These are phyloP conservation scores for Trichosporon ovoides DNA, from an alignment of 1,284 basidiomycete genomes.

Conservation along the genomic window DNA sequence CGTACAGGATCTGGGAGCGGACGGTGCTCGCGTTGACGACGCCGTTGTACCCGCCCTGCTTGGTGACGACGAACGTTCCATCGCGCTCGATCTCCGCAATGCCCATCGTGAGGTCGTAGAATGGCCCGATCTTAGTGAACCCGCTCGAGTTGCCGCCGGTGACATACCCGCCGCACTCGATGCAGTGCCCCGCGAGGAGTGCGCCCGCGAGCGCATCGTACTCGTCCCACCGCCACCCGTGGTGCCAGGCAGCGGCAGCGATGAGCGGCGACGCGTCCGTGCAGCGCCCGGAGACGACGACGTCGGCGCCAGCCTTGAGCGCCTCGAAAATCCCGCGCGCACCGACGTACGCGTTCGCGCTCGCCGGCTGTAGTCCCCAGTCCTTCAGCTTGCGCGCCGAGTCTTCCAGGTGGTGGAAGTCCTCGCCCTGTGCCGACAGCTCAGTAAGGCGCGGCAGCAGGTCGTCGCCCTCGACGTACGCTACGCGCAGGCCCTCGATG, in stretches of 20 bases:
- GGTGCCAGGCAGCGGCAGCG: slow-evolving; percentile 25
- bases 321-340: slow-evolving; percentile 14
- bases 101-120: slow-evolving; percentile 27
- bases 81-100: slow-evolving; percentile 30
- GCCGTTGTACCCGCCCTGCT: slow-evolving; percentile 16
- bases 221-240: slow-evolving; percentile 23
- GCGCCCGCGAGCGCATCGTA: slow-evolving; percentile 25
- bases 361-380: slow-evolving; percentile 17
- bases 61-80: slow-evolving; percentile 26
- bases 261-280: slow-evolving; percentile 28
- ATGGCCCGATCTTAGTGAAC: slow-evolving; percentile 18
- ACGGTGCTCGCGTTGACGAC: slow-evolving; percentile 15
- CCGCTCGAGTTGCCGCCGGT: slow-evolving; percentile 31
- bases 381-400: not conserved
- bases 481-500: slow-evolving; percentile 7
- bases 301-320: slow-evolving; percentile 26
- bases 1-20: slow-evolving; percentile 21
- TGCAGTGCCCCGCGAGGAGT: slow-evolving; percentile 25
- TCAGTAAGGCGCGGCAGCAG: slow-evolving; percentile 11
- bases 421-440: slow-evolving; percentile 13
- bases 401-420: slow-evolving; percentile 19
- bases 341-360: slow-evolving; percentile 19
- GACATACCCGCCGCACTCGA: slow-evolving; percentile 27
- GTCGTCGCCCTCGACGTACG: slow-evolving; percentile 21
- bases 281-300: slow-evolving; percentile 30